Evolutionary conservation across 257 asterid species (phyloP), one percentile per base, ranked within the genome.

Genomic region (Eustoma russellianum): DNA sequence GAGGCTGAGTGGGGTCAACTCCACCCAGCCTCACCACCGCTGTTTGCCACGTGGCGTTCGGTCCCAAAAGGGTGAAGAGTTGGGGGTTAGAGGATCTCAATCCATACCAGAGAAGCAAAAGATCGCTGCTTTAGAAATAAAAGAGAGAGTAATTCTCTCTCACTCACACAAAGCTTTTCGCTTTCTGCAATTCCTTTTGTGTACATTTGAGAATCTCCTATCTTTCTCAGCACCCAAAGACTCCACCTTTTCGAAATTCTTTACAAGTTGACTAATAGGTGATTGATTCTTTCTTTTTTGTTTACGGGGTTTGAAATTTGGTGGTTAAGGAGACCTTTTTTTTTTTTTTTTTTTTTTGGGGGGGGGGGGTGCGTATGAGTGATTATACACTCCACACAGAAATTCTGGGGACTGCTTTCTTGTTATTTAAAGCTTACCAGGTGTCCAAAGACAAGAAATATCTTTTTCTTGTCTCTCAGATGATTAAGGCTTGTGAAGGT

Each of bases 241-340:
- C 30, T 38, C 43, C 43, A 7, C 43, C 43, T 38, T 38, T 11
- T 5, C 43, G 3, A 38, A 38, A 38, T 38, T 11, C 12, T 38
- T 11, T 38, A 2, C 12, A 7, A 38, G 12, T 7, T 7, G 12
- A 2, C 11, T 38, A 38, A 56, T 56, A 15, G 41, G 13, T 71
- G 10, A 40, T 35, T 19, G 15, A 11, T 7, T 55, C 28, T 58
- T 15, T 46, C 33, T 3, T 52, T 7, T 51, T 3, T 15, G 45
- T 11, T 47, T 1, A 5, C 35, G 35, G 17, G 55, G 52, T 24
- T 35, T 59, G 70, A 63, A 50, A 70, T 54, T 49, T 85, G 97
- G 81, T 83, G 50, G 82, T 85, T 70, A 74, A 74, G 66, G 95
- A 83, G 81, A 80, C 92, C n/a, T n/a, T n/a, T n/a, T n/a, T n/a